These are phyloP conservation scores for Zoysia japonica DNA, from an alignment of 176 grass and related monocot species.

Conservation along the genomic window DNA sequence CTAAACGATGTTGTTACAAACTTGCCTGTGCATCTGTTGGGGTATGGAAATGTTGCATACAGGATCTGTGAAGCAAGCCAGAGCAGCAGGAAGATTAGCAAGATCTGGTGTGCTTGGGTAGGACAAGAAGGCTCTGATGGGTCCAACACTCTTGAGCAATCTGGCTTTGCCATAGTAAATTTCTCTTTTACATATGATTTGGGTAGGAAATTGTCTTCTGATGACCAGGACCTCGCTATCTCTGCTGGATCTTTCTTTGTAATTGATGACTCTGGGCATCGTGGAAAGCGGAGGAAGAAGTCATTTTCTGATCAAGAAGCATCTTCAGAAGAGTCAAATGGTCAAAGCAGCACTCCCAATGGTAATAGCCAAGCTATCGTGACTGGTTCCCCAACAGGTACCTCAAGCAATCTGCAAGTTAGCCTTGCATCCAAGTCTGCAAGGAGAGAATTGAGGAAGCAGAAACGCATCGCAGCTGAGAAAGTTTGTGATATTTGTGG, in stretches of 20 bases:
- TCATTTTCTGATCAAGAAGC: slow-evolving; percentile 93
- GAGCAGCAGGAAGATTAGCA: slow-evolving; percentile 55
- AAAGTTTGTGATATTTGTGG: slow-evolving; percentile 97
- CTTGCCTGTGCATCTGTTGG: slow-evolving; percentile 66
- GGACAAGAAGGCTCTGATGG: slow-evolving; percentile 50
- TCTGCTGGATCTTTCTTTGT: slow-evolving; percentile 84
- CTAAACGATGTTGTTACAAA: slow-evolving; percentile 62
- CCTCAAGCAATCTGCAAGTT: slow-evolving; percentile 48
- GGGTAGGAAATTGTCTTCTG: slow-evolving; percentile 71
- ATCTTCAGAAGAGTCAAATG: slow-evolving; percentile 64
- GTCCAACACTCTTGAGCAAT: slow-evolving; percentile 38
- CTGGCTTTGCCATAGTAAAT: slow-evolving; percentile 80
- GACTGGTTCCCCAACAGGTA: slow-evolving; percentile 31
- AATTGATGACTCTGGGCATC: slow-evolving; percentile 69
- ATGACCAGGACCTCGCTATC: slow-evolving; percentile 57
- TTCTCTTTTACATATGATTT: slow-evolving; percentile 83
- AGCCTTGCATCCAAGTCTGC: slow-evolving; percentile 57
- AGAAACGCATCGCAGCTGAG: slow-evolving; percentile 78
- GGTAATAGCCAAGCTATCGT: slow-evolving; percentile 42
- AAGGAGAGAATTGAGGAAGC: slow-evolving; percentile 81
- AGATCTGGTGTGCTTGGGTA: slow-evolving; percentile 95
- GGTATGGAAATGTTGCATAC: slow-evolving; percentile 76
- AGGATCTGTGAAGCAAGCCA: slow-evolving; percentile 62
- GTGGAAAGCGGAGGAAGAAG: slow-evolving; percentile 77
- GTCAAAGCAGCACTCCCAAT: slow-evolving; percentile 35